phyloP scores from a whole-genome alignment of 2,329 filamentous ascomycete genomes.

The Aphanoascus verrucosus region DNA sequence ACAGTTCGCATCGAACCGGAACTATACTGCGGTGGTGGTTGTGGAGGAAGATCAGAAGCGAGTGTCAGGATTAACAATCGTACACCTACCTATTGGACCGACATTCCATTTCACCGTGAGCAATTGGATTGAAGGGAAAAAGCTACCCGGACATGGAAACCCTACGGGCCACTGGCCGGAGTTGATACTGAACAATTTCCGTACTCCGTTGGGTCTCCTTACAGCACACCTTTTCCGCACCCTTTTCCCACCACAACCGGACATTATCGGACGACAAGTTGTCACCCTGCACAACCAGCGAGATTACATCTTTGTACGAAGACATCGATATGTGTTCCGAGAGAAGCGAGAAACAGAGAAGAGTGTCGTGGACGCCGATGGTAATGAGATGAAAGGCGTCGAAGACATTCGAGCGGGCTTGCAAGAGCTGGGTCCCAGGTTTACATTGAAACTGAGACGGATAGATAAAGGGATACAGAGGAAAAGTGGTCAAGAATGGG shows the following conservation, averaged over 20 bases:
- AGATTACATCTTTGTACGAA: conserved; percentile 86
- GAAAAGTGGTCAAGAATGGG: conserved; percentile 74
- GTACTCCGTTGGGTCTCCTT: conserved; percentile 78
- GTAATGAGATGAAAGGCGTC: conserved; percentile 71
- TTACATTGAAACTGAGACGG: conserved; percentile 79
- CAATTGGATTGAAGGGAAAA: conserved; percentile 82
- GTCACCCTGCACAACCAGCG: conserved; percentile 90
- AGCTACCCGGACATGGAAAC: conserved; percentile 80
- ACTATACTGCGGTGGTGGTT: conserved; percentile 74
- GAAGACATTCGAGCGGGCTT: conserved; percentile 77
- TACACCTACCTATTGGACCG: conserved; percentile 73
- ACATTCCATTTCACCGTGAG: conserved; percentile 87
- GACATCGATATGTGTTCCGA: conserved; percentile 86
- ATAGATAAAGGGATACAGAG: conserved; percentile 80
- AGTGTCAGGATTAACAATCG: conserved; percentile 68
- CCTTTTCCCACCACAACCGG: conserved; percentile 68
- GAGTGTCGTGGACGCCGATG: conserved; percentile 68
- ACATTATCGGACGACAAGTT: conserved; percentile 77
- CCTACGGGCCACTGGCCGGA: conserved; percentile 85
- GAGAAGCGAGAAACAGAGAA: conserved; percentile 83
- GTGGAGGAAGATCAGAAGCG: conserved; percentile 83
- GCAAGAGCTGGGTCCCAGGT: conserved; percentile 76
- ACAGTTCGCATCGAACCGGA: conserved; percentile 68
- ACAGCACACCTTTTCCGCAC: conserved; percentile 75
- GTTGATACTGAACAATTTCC: conserved; percentile 85